Evolutionary conservation across 2,329 filamentous ascomycete species (phyloP).

Genomic region (Tolypocladium inflatum): DNA sequence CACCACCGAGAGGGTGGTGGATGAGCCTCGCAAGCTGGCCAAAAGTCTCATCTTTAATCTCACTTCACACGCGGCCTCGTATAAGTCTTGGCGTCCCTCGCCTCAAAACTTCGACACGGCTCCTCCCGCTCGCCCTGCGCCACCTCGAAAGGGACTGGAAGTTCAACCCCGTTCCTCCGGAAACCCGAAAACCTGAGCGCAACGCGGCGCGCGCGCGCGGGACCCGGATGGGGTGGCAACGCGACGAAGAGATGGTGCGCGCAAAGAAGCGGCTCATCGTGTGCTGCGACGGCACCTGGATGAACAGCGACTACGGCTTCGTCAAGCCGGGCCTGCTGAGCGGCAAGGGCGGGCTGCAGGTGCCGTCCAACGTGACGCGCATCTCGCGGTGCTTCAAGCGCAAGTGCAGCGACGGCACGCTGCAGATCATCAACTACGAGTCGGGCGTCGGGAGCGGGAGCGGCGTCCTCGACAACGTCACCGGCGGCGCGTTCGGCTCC

Average conservation of each 20-base stretch:
- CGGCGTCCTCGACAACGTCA: conserved; percentile 37
- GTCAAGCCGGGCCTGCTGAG: conserved; percentile 27
- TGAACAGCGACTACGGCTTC: conserved; percentile 41
- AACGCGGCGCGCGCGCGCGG: neutral
- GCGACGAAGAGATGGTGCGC: neutral
- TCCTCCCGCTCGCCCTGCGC: neutral
- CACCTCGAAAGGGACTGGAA: neutral
- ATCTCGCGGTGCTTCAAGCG: conserved; percentile 48
- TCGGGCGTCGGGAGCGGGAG: conserved; percentile 49
- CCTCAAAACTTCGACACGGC: no score
- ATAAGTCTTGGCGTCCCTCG: neutral
- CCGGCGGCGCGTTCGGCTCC: conserved; percentile 44
- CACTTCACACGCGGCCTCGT: neutral
- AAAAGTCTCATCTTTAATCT: neutral
- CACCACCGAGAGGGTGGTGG: neutral
- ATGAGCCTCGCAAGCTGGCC: neutral
- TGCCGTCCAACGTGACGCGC: conserved; percentile 51
- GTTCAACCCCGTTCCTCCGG: neutral
- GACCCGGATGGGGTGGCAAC: neutral
- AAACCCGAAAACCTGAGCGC: neutral
- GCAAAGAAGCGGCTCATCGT: conserved; percentile 36
- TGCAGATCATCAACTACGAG: conserved; percentile 53
- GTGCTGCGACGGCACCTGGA: conserved; percentile 46
- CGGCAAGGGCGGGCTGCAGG: conserved; percentile 31
- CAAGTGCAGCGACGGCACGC: conserved; percentile 37